Percentiles rank a stretch among this genome's conserved stretches.
These are phyloP conservation scores for Emergomyces pasteurianus DNA, from an alignment of 2,329 filamentous ascomycete genomes.

Conservation along the genomic window DNA sequence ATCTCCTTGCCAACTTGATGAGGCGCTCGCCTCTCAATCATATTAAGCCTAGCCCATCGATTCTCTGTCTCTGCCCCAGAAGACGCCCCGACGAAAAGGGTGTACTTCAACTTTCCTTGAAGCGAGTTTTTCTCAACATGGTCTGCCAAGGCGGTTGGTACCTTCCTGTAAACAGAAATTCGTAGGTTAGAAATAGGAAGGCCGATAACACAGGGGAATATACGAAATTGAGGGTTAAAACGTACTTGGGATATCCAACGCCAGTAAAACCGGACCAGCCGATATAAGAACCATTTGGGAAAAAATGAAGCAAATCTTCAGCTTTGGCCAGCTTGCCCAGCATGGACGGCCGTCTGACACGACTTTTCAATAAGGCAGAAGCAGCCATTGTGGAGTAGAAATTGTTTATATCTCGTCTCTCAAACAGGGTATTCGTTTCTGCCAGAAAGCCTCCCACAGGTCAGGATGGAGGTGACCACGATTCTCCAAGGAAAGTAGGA, in stretches of 20 bases:
- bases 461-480: neutral
- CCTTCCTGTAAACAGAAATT: slow-evolving; percentile 49
- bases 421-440: neutral
- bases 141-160: slow-evolving; percentile 72
- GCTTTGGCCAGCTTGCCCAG: slow-evolving; percentile 68
- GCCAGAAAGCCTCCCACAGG: neutral
- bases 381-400: slow-evolving; percentile 26
- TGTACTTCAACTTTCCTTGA: slow-evolving; percentile 74
- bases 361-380: slow-evolving; percentile 63
- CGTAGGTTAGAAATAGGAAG: neutral
- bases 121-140: slow-evolving; percentile 79
- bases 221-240: slow-evolving; percentile 8
- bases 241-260: slow-evolving; percentile 77
- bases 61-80: slow-evolving; percentile 85
- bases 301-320: slow-evolving; percentile 67
- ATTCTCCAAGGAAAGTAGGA: too few relatives aligned
- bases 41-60: slow-evolving; percentile 76
- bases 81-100: slow-evolving; percentile 79
- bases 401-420: neutral
- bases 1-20: slow-evolving; percentile 89
- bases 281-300: slow-evolving; percentile 75
- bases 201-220: neutral
- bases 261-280: slow-evolving; percentile 89
- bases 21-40: slow-evolving; percentile 75
- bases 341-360: slow-evolving; percentile 63